phyloP scores from a whole-genome alignment of 352 stramenopile genomes.

The Phytophthora pisi region DNA sequence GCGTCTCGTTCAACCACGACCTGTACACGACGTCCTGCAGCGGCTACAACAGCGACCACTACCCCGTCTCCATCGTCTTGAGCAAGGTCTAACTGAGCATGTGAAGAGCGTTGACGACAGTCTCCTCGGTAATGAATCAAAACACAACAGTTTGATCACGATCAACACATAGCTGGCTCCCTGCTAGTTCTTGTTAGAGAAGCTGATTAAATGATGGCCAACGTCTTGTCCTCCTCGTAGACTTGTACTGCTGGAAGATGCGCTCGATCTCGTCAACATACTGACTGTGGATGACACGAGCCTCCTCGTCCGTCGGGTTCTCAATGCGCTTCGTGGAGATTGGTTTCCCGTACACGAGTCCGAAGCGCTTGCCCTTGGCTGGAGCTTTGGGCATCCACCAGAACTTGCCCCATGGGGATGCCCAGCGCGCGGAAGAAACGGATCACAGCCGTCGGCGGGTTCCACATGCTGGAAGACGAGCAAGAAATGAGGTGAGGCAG shows the following conservation, averaged over 20 bases:
- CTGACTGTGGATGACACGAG: constrained; percentile 27
- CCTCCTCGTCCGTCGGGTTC: constrained; percentile 34
- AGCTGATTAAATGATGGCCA: constrained; percentile 24
- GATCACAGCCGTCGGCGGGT: constrained; percentile 25
- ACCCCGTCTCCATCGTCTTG: constrained; percentile 46
- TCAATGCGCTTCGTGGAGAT: constrained; percentile 23
- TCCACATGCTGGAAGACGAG: constrained; percentile 27
- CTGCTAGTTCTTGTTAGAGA: background rate
- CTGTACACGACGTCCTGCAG: constrained; percentile 58
- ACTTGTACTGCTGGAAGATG: constrained; percentile 41
- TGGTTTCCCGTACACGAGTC: constrained; percentile 42
- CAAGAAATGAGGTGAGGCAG: background rate
- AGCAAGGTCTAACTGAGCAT: constrained; percentile 13
- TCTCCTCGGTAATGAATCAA: background rate
- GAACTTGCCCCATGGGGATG: constrained; percentile 69
- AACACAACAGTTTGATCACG: background rate
- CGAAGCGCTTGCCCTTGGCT: constrained; percentile 44
- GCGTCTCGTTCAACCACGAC: constrained; percentile 56
- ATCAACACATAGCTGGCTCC: background rate
- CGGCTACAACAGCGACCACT: constrained; percentile 68
- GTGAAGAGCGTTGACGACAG: too few species aligned
- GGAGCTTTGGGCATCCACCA: constrained; percentile 63
- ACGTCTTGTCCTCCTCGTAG: constrained; percentile 35
- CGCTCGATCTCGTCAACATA: constrained; percentile 30
- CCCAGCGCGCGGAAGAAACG: constrained; percentile 59